phyloP scores from a whole-genome alignment of 78 protist species.

The Mastigamoeba balamuthi region DNA sequence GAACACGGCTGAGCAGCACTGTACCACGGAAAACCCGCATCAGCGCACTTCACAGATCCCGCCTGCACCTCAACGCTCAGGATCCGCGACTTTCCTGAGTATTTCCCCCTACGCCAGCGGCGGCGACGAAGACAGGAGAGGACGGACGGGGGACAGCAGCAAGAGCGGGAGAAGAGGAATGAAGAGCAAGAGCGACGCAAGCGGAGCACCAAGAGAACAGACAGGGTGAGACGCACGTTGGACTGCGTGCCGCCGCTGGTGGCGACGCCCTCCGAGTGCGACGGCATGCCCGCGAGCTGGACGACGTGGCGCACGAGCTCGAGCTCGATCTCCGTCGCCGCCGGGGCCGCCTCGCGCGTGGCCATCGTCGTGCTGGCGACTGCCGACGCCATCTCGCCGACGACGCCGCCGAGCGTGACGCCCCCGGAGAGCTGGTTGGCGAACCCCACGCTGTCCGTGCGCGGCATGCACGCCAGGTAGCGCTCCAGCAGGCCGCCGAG shows the following conservation, averaged over 20 bases:
- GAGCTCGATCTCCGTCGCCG: slow-evolving; percentile 5
- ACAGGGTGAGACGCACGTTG: neutral
- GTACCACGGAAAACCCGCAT: no score
- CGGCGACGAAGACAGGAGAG: no score
- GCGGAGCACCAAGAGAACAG: no score
- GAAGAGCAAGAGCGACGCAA: no score
- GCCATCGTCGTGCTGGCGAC: neutral
- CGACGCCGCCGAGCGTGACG: neutral
- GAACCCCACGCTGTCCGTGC: neutral
- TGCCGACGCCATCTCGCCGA: neutral
- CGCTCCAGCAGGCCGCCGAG: no score
- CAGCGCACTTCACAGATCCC: no score
- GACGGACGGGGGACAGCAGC: no score
- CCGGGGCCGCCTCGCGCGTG: slow-evolving; percentile 23
- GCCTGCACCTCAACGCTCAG: no score
- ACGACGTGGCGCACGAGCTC: neutral
- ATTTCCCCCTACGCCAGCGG: no score
- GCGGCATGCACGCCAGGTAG: neutral
- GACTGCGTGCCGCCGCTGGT: neutral
- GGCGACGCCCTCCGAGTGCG: neutral
- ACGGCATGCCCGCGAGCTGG: neutral
- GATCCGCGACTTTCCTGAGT: no score
- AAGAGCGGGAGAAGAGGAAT: no score
- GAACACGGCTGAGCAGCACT: no score
- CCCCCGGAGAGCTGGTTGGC: slow-evolving; percentile 4